Evolutionary conservation across 78 protist species (phyloP).

Genomic region (Dictyostelium intermedium): DNA sequence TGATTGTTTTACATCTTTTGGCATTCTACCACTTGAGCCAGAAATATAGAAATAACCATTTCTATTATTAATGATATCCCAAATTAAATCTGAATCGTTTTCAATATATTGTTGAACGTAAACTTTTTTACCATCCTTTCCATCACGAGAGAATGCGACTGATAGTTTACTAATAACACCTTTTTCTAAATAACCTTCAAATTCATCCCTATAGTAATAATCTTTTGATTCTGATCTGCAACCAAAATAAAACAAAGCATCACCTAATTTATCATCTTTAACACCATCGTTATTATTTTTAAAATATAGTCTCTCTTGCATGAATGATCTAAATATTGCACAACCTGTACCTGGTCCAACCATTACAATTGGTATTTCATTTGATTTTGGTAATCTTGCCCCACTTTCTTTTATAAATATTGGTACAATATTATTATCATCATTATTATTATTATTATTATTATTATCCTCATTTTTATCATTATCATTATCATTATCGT

Average conservation of each 20-base stretch:
- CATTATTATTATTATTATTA: neutral
- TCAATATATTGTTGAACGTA: constrained; percentile 71
- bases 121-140: constrained; percentile 3
- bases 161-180: neutral
- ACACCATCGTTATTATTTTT: neutral
- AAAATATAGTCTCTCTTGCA: constrained; percentile 50
- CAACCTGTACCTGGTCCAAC: constrained; percentile 88
- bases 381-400: constrained; percentile 31
- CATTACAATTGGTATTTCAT: constrained; percentile 63
- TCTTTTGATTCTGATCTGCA: constrained; percentile 43
- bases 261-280: neutral
- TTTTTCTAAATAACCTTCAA: constrained; percentile 12
- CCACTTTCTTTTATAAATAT: constrained; percentile 71
- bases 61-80: constrained; percentile 34
- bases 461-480: neutral
- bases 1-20: constrained; percentile 73
- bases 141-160: constrained; percentile 69
- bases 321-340: constrained; percentile 81
- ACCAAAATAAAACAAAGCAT: constrained; percentile 78
- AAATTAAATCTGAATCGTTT: constrained; percentile 27
- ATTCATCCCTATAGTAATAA: constrained; percentile 67
- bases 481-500: no score
- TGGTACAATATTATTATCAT: constrained; percentile 2
- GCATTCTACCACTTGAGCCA: constrained; percentile 80
- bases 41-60: constrained; percentile 67